Evolutionary conservation across 1,139 yeast genomes (phyloP).

Genomic region (Geotrichum macrosporum): DNA sequence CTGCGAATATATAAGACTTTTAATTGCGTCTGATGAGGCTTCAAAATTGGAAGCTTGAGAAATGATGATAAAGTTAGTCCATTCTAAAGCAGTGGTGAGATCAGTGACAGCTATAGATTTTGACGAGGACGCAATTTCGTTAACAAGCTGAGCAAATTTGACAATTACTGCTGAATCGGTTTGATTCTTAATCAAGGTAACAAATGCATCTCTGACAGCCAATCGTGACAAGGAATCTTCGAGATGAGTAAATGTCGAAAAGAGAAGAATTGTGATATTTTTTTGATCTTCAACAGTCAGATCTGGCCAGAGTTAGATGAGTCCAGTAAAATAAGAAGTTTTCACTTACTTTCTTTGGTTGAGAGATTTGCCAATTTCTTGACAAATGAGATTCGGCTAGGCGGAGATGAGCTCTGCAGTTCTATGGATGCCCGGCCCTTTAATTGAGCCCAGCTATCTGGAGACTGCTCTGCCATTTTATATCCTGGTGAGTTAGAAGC

Average conservation of each 20-base stretch:
- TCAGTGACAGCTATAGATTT: slow-evolving; percentile 51
- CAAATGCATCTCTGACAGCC: slow-evolving; percentile 42
- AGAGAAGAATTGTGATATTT: slow-evolving; percentile 35
- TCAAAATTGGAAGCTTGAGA: slow-evolving; percentile 17
- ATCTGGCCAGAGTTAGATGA: slow-evolving; percentile 5
- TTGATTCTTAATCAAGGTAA: slow-evolving; percentile 38
- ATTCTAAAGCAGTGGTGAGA: slow-evolving; percentile 52
- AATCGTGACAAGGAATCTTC: slow-evolving; percentile 49
- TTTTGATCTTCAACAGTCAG: slow-evolving; percentile 10
- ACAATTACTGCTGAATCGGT: slow-evolving; percentile 37
- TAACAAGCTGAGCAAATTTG: slow-evolving; percentile 27
- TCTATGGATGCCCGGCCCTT: slow-evolving; percentile 12
- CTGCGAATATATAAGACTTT: slow-evolving; percentile 28
- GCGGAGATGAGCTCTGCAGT: slow-evolving; percentile 18
- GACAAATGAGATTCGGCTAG: slow-evolving; percentile 15
- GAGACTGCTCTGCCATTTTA: slow-evolving; percentile 20
- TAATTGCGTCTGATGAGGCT: slow-evolving; percentile 18
- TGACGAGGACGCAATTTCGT: slow-evolving; percentile 37
- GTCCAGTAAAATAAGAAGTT: not conserved
- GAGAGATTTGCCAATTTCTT: slow-evolving; percentile 12
- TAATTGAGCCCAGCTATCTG: slow-evolving; percentile 21
- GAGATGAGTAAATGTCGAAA: slow-evolving; percentile 50
- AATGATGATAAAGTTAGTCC: slow-evolving; percentile 45
- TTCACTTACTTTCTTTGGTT: slow-evolving; percentile 13
- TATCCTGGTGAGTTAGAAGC: too few relatives aligned